phyloP scores from a whole-genome alignment of 2,329 filamentous ascomycete genomes.

The Xylariaceae sp. region DNA sequence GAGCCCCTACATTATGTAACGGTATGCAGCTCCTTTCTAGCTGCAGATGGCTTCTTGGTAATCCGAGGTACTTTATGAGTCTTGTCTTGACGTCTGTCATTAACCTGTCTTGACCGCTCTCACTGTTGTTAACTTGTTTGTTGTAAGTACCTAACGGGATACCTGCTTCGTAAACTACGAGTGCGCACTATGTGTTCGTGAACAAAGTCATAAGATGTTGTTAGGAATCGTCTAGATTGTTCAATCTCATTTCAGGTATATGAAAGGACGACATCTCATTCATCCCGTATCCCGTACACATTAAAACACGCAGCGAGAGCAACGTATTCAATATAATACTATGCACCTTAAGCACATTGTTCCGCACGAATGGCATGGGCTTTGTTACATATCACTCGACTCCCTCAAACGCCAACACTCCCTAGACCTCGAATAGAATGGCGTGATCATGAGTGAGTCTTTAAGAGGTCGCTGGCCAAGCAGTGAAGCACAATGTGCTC shows the following conservation, averaged over 20 bases:
- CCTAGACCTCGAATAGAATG: too few relatives aligned
- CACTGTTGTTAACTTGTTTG: background rate
- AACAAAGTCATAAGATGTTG: too few relatives aligned
- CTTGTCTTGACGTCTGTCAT: background rate
- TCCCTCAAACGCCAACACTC: too few relatives aligned
- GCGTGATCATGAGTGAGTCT: too few relatives aligned
- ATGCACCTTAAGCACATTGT: too few relatives aligned
- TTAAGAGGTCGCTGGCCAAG: too few relatives aligned
- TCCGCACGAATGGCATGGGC: too few relatives aligned
- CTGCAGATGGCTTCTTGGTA: background rate
- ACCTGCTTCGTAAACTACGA: background rate
- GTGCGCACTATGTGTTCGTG: background rate
- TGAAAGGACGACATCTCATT: background rate
- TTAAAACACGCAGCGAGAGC: background rate
- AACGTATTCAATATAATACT: background rate
- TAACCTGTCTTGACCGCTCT: conserved; percentile 9
- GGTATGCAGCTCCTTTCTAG: conserved; percentile 38
- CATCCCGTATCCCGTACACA: background rate
- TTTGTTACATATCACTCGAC: background rate
- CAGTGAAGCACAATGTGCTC: too few relatives aligned
- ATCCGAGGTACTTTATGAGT: background rate
- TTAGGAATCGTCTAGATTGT: background rate
- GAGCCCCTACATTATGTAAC: conserved; percentile 9
- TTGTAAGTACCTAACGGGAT: background rate
- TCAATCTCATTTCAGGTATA: background rate